A percentile compares a stretch with the other conserved stretches of the same genome.
phyloP scores from a whole-genome alignment of 176 grass and related monocot genomes.

The Phoenix roebelenii region DNA sequence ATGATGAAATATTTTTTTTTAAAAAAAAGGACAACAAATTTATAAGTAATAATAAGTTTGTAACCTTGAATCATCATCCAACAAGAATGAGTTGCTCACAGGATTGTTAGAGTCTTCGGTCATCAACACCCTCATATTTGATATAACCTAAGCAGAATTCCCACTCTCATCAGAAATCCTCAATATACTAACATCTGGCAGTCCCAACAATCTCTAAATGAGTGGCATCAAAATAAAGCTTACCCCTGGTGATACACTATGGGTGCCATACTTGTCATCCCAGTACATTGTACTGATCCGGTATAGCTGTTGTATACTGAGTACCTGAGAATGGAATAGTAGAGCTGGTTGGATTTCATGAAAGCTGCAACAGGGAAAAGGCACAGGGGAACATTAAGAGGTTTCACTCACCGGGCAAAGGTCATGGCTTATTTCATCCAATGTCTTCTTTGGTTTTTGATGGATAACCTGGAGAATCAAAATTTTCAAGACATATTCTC shows the following conservation, averaged over 20 bases:
- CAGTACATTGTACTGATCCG: constrained; percentile 99
- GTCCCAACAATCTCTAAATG: neutral
- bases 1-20: constrained; percentile 1
- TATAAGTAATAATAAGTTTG: constrained; percentile 2
- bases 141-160: constrained; percentile 58
- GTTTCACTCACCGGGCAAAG: constrained; percentile 76
- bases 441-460: constrained; percentile 98
- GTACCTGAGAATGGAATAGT: constrained; percentile 46
- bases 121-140: constrained; percentile 97
- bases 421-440: constrained; percentile 98
- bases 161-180: neutral
- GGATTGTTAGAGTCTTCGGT: constrained; percentile 95
- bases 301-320: constrained; percentile 97
- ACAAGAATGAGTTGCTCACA: constrained; percentile 92
- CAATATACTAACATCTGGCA: neutral
- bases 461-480: constrained; percentile 81
- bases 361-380: constrained; percentile 9
- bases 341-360: constrained; percentile 17
- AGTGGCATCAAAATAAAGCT: constrained; percentile 4
- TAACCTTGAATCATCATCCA: constrained; percentile 98
- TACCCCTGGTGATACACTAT: constrained; percentile 93
- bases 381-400: neutral
- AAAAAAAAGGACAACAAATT: constrained; percentile 7
- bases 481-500: constrained; percentile 11
- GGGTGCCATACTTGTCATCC: constrained; percentile 98